Evolutionary conservation across 2,329 filamentous ascomycete species (phyloP), one percentile per base, ranked within the genome.

Genomic region (Fusarium domesticum): DNA sequence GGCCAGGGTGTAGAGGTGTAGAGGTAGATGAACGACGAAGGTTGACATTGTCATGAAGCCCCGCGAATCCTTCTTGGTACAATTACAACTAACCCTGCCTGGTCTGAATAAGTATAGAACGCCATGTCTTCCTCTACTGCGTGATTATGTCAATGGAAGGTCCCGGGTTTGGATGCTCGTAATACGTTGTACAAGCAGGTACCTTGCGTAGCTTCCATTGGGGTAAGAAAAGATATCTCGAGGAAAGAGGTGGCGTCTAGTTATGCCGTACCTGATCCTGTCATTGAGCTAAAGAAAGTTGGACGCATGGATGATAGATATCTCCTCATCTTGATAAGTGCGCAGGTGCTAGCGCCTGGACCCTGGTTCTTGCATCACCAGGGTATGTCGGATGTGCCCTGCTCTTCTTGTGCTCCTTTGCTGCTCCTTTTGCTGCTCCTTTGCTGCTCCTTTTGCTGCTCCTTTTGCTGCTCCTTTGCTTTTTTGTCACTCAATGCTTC

Each of bases 401-500:
- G 23, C 8, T 28, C 23, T 28, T n/a, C n/a, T n/a, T n/a, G n/a
- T n/a, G n/a, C n/a, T n/a, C n/a, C n/a, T n/a, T n/a, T n/a, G n/a
- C n/a, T n/a, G n/a, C n/a, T n/a, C n/a, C n/a, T n/a, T n/a, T n/a
- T n/a, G n/a, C 25, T 28, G 25, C 25, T 7, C 25, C 25, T 28
- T 28, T 14, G 7, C 7, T 28, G 25, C n/a, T n/a, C n/a, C n/a
- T n/a, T 28, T 28, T 28, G 7, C 14, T 7, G 25, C 25, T 14
- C 25, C 25, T 28, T 14, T n/a, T n/a, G n/a, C n/a, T n/a, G 56
- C 47, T 40, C 46, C 48, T 43, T 53, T 55, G 56, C 56, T 56
- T 49, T 49, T 52, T 56, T 39, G 18, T 42, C 45, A 53, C 44
- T 53, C 38, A 45, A 39, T 41, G 30, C 38, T 17, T 33, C 17